Base-by-base conservation (phyloP, 2,329 filamentous ascomycete genomes). In the Huntiella abstrusa region DNA sequence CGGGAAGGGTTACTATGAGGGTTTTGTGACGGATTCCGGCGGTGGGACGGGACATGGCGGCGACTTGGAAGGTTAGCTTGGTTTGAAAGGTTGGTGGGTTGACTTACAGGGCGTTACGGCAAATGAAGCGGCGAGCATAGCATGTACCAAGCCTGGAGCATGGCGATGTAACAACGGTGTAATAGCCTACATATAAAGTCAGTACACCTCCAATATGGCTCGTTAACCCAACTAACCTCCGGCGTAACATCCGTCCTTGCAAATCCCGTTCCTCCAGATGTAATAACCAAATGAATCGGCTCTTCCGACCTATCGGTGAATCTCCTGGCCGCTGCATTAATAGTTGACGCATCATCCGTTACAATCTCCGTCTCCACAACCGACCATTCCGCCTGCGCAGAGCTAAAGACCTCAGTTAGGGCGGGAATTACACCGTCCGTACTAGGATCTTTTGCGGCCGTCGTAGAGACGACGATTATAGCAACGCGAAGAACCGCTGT, bases 231-330 rank as follows among this genome's bases (percentile, higher is more conserved):
- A 32, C 52, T 52, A 59, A 87, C 84, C 71, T 96, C 91, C 2
- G 91, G 91, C 0, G 91, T 98, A 37, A 73, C 68, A 64, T 98
- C 91, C 47, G 80, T 74, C 8, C 77, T 68, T 5, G 91, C 81
- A 61, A 98, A 98, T 0, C 91, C 91, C 1, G 91, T 98, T 2
- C 91, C 91, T 16, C 91, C 91, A 5, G 85, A 94, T 0, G 86
- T 88, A 41, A 95, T 61, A 50, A 98, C 73, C 49, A 96, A 63
- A 60, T 94, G 88, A 43, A 79, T 60, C 3, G 67, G 60, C 41
- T 69, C 69, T 4, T 70, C 60, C 8, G 69, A 62, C n/a, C 57
- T 55, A 60, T 94, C 86, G 0, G 82, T 68, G 83, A 84, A 95
- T 8, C 65, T 57, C 50, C 67, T 74, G 43, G 98, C 71, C 43